Evolutionary conservation across 1,284 basidiomycete species (phyloP), one percentile per base, ranked within the genome.

Genomic region (Schizopora paradoxa): DNA sequence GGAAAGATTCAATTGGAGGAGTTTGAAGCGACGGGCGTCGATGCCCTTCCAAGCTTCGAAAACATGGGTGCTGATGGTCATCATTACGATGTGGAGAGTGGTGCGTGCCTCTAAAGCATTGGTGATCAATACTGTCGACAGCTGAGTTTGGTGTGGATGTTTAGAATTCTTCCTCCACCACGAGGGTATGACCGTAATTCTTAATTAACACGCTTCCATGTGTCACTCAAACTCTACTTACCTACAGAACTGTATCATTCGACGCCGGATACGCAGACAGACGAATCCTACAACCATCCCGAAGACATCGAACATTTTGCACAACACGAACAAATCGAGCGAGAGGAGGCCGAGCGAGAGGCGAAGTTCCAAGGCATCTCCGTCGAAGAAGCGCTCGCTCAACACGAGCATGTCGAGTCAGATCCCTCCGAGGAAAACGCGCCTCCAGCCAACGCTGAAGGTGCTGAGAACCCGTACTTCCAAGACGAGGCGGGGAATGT

Each of bases 261-360:
- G 21, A 97, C 93, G 18, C 93, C 93, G 0, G 95, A 99, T 63
- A 96, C 94, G 0, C 95, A 99, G 66, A 92, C 90, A 0, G 94
- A 97, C 61, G 91, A 93, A 56, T 76, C 91, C 0, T 99, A 99
- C 68, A 86, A 64, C 49, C 95, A 99, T 64, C 82, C 90, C 2
- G 96, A 96, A 65, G 92, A 94, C 66, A 52, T 84, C 43, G 88
- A 91, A 56, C 90, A 93, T 61, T 96, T 95, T 60, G 70, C 81
- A 47, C 81, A 90, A 52, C 96, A 99, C 66, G 88, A 89, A 50
- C 59, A 69, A 13, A 97, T 99, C 54, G 96, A 99, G 63, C 74
- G 64, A 8, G 70, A 86, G 58, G 96, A 99, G 66, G 89, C 88
- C 29, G 79, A 86, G 56, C 77, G 79, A 21, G 88, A 91, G 61